These are phyloP conservation scores for Pleurotus ostreatus DNA, from an alignment of 768 basidiomycete genomes.

Conservation along the genomic window DNA sequence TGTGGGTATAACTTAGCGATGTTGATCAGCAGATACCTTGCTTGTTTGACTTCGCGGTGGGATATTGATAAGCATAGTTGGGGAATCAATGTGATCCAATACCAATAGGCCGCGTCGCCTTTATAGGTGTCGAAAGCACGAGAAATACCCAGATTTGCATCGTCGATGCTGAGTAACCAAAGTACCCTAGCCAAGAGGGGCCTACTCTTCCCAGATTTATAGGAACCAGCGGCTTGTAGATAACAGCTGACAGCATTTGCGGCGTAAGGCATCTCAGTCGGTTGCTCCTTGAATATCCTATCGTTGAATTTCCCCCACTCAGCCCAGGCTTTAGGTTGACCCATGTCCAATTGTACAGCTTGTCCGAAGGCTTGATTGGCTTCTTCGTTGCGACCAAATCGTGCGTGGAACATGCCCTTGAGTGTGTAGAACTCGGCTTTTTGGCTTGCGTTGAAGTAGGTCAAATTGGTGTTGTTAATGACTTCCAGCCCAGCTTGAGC, in stretches of 20 bases:
- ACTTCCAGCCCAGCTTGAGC: conserved; percentile 93
- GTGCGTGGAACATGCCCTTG: conserved; percentile 98
- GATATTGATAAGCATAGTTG: conserved; percentile 88
- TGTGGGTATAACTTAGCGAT: conserved; percentile 92
- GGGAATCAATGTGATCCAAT: conserved; percentile 97
- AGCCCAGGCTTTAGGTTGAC: conserved; percentile 95
- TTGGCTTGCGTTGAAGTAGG: conserved; percentile 92
- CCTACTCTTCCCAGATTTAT: conserved; percentile 90
- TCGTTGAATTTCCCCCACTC: conserved; percentile 98
- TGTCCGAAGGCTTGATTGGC: conserved; percentile 90
- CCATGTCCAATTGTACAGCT: conserved; percentile 95
- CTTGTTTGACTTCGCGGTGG: conserved; percentile 90
- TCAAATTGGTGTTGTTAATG: conserved; percentile 98
- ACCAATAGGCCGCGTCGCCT: conserved; percentile 96
- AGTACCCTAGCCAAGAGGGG: conserved; percentile 87
- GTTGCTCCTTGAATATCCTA: conserved; percentile 84
- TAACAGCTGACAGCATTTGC: conserved; percentile 96
- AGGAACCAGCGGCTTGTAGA: conserved; percentile 92
- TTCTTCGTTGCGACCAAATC: conserved; percentile 80
- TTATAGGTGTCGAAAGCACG: conserved; percentile 92
- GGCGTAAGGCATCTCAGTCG: conserved; percentile 69
- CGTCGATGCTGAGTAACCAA: conserved; percentile 96
- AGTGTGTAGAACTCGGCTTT: conserved; percentile 99
- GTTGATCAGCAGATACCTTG: conserved; percentile 81
- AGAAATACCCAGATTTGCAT: conserved; percentile 63